phyloP scores from a whole-genome alignment of 139 green algal genomes.

The Tetraselmis chui region DNA sequence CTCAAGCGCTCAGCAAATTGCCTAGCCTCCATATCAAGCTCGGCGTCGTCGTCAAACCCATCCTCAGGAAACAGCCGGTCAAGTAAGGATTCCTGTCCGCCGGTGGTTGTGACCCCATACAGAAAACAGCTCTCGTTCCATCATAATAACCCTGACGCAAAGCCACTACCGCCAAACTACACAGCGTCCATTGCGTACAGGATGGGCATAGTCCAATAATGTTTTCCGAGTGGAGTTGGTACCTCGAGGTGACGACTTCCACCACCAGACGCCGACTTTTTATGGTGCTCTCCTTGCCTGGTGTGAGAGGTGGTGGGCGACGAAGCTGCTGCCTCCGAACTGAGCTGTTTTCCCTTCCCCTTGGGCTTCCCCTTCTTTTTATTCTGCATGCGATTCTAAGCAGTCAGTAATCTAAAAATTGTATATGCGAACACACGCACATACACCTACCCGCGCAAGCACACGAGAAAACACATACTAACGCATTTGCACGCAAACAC shows the following conservation, averaged over 20 bases:
- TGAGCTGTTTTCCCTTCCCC: slow-evolving; percentile 26
- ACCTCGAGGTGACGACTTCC: no score
- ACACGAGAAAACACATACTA: no score
- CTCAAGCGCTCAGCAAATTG: slow-evolving; percentile 32
- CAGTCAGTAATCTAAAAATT: no score
- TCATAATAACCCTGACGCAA: background rate
- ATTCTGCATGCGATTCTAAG: no score
- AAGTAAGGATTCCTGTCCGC: background rate
- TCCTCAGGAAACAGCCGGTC: slow-evolving; percentile 21
- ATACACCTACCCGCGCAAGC: no score
- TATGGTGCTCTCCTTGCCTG: no score
- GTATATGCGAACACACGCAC: no score
- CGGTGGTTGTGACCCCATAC: background rate
- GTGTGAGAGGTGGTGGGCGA: no score
- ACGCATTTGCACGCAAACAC: no score
- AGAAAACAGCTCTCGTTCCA: background rate
- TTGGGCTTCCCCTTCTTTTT: slow-evolving; percentile 39
- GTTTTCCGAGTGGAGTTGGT: no score
- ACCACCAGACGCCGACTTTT: no score
- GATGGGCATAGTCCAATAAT: background rate
- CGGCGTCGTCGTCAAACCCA: slow-evolving; percentile 21
- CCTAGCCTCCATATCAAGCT: slow-evolving; percentile 23
- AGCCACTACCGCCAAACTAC: background rate
- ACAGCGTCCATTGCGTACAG: background rate
- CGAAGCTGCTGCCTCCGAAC: no score